Evolutionary conservation across 257 asterid genomes (phyloP).

Genomic region (Knoxia roxburghii): DNA sequence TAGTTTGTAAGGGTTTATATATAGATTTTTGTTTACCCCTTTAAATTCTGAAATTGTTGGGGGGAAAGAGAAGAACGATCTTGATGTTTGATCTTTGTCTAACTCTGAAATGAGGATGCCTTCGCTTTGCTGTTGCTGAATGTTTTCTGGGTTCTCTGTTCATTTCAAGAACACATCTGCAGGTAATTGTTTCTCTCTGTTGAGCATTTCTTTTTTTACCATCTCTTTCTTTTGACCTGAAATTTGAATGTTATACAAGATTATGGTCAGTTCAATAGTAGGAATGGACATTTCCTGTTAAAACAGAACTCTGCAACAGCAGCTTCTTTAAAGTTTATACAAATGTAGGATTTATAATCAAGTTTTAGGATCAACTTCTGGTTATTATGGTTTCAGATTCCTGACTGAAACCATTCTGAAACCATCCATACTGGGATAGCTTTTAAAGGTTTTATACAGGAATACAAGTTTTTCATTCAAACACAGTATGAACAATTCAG

Average conservation of each 20-base stretch:
- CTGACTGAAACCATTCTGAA: background rate
- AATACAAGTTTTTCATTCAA: too few relatives aligned
- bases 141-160: conserved; percentile 29
- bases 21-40: conserved; percentile 10
- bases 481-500: too few relatives aligned
- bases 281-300: too few relatives aligned
- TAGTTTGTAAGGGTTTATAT: background rate
- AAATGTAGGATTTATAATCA: conserved; percentile 3
- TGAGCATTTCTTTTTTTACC: background rate
- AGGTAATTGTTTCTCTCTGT: conserved; percentile 43
- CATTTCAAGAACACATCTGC: conserved; percentile 49
- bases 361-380: background rate
- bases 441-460: too few relatives aligned
- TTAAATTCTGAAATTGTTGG: conserved; percentile 23
- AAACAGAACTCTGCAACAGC: background rate
- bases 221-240: too few relatives aligned
- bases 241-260: background rate
- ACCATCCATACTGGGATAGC: background rate
- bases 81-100: conserved; percentile 27
- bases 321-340: background rate
- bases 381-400: background rate
- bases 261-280: too few relatives aligned
- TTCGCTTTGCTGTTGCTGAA: conserved; percentile 28
- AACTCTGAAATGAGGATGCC: conserved; percentile 46
- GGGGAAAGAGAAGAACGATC: conserved; percentile 22